Percentiles rank a stretch among this genome's conserved stretches.
phyloP scores from a whole-genome alignment of 129 eudicot species.

The Silybum marianum region DNA sequence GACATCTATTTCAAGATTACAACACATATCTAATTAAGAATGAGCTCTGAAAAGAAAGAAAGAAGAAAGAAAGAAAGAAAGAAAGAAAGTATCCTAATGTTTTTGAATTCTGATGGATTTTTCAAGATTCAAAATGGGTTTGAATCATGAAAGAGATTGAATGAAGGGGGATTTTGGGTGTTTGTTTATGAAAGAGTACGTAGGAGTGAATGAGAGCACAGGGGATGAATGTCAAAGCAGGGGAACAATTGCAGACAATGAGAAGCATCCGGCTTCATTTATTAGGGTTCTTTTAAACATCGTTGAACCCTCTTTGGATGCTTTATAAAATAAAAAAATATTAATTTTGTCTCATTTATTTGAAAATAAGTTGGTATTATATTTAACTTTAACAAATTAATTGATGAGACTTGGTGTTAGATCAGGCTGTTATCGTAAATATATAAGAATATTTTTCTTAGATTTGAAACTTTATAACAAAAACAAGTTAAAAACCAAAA shows the following conservation, averaged over 20 bases:
- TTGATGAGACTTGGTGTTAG: background rate
- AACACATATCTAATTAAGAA: constrained; percentile 27
- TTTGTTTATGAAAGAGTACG: background rate
- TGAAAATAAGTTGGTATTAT: background rate
- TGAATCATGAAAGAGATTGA: background rate
- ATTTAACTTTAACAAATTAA: background rate
- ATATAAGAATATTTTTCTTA: no score
- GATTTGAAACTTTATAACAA: no score
- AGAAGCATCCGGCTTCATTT: constrained; percentile 39
- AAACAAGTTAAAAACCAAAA: no score
- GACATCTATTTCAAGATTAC: constrained; percentile 61
- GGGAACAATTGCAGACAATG: constrained; percentile 25
- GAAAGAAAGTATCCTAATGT: background rate
- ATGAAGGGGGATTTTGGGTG: constrained; percentile 10
- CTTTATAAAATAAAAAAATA: background rate
- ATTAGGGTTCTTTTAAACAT: constrained; percentile 2
- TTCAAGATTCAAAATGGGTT: constrained; percentile 9
- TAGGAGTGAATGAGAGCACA: constrained; percentile 34
- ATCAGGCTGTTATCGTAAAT: no score
- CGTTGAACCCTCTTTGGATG: background rate
- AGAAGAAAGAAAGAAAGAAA: no score
- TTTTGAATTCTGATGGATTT: background rate
- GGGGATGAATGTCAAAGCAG: constrained; percentile 31
- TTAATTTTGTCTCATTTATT: background rate
- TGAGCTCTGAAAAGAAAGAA: background rate